Evolutionary conservation across 345 rosid species (phyloP).

Genomic region (Hibiscus tridactylites): DNA sequence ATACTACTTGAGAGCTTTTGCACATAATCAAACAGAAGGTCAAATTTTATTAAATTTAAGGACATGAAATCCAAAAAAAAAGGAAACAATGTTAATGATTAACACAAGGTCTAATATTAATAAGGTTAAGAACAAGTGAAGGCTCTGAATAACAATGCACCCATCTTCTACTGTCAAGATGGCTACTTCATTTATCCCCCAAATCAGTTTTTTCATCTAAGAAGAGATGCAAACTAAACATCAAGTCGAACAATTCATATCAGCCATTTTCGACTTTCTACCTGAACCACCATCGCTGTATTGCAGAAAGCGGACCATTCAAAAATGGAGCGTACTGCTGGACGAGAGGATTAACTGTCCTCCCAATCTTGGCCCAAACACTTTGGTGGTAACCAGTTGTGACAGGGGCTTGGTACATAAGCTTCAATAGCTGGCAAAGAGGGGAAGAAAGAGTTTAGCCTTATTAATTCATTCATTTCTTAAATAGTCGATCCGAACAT

Average conservation of each 20-base stretch:
- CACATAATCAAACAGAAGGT: too few species aligned
- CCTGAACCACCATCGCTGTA: constrained; percentile 91
- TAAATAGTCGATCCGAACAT: not conserved
- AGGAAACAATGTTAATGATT: too few species aligned
- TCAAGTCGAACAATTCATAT: not conserved
- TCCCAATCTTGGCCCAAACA: constrained; percentile 75
- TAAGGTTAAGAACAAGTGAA: not conserved
- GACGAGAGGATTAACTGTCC: constrained; percentile 50
- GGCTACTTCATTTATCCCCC: too few species aligned
- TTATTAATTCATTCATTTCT: not conserved
- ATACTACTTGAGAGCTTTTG: too few species aligned
- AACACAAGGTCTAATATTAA: not conserved
- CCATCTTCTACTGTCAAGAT: not conserved
- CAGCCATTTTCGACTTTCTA: constrained; percentile 15
- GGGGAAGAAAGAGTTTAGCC: not conserved
- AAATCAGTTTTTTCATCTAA: constrained; percentile 1
- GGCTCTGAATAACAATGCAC: not conserved
- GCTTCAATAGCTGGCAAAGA: constrained; percentile 37
- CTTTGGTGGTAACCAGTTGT: constrained; percentile 86
- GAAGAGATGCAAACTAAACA: not conserved
- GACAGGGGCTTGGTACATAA: constrained; percentile 93
- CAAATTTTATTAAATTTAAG: too few species aligned
- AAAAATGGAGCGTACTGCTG: constrained; percentile 71
- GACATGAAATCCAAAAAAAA: too few species aligned
- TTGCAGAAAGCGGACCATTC: constrained; percentile 51